Base-by-base conservation (phyloP, 805 yeast species). In the Candida boleticola region DNA sequence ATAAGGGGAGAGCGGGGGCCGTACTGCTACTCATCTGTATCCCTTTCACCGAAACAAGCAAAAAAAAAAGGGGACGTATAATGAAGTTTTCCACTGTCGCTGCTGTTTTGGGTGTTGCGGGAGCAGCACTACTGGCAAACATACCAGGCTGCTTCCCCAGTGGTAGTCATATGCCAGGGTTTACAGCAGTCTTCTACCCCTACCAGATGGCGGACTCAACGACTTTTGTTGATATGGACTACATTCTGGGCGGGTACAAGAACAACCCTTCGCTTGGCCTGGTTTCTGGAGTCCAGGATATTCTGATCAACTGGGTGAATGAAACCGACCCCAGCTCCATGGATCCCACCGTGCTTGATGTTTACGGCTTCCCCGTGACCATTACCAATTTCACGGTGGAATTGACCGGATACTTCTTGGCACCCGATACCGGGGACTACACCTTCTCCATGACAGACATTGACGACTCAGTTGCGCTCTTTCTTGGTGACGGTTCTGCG, bases 381-480 rank as follows among this genome's bases (percentile, higher is more conserved):
- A 34, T 51, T 20, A 29, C 55, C 10, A 30, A 30, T 13, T 30
- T 30, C 39, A 45, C 49, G 29, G 39, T 54, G 47, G 55, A 49
- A 23, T 32, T 50, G 37, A 49, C 48, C 3, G 54, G 54, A 34
- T 55, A 49, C 36, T 49, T 42, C 45, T 35, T 27, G 16, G 60
- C 68, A 17, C 29, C 43, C 5, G 41, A 36, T n/a, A 42, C 55
- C 16, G 69, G 68, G 47, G 36, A 50, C 11, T 63, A 57, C 36
- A 43, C 51, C 0, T 49, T 63, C 35, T 21, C 36, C n/a, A 45
- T 61, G 17, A 29, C 35, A 6, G 29, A 29, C 5, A 50, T 57
- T 27, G 68, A 62, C 52, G 68, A 63, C 49, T 47, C 53, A 22
- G 61, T 51, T 18, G 60, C 56, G 51, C 60, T 66, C 30, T 54